Conservation (phyloP, 2,329 filamentous ascomycete species). For the Claviceps lovelessii region DNA sequence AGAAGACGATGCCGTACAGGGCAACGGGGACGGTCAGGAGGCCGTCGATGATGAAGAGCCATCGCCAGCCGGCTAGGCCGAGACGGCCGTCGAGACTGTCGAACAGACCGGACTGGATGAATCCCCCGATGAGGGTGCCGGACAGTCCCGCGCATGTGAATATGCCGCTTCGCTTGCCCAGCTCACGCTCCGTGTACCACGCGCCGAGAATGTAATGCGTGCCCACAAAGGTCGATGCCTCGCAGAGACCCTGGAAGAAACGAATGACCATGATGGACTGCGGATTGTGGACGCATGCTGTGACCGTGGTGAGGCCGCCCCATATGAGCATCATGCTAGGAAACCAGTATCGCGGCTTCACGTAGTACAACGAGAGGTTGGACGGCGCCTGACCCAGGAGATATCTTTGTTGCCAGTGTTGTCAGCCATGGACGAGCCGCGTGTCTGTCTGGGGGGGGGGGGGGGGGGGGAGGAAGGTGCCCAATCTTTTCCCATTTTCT, state of each 20-base stretch:
- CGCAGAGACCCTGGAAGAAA: slow-evolving; percentile 25
- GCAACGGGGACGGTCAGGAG: slow-evolving; percentile 26
- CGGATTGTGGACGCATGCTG: slow-evolving; percentile 24
- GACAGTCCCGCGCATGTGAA: slow-evolving; percentile 47
- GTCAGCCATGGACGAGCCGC: too few species aligned
- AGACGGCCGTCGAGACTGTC: slow-evolving; percentile 23
- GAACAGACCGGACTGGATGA: slow-evolving; percentile 50
- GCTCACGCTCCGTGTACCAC: slow-evolving; percentile 46
- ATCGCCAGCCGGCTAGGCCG: slow-evolving; percentile 51
- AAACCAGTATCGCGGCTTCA: slow-evolving; percentile 50
- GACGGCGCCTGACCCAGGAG: slow-evolving; percentile 46
- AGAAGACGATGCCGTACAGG: slow-evolving; percentile 20
- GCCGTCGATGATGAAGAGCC: slow-evolving; percentile 60
- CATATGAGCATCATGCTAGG: slow-evolving; percentile 49
- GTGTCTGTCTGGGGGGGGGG: too few species aligned
- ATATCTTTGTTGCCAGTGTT: slow-evolving; percentile 14
- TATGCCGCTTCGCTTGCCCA: slow-evolving; percentile 48
- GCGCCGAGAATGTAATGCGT: slow-evolving; percentile 30
- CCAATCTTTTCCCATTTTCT: too few species aligned
- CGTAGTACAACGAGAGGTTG: slow-evolving; percentile 47
- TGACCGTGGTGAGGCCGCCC: slow-evolving; percentile 47
- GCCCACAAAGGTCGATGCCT: slow-evolving; percentile 26
- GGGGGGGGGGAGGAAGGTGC: too few species aligned
- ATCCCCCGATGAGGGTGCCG: slow-evolving; percentile 36
- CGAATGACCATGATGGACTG: slow-evolving; percentile 23